Evolutionary conservation across 2,329 filamentous ascomycete species (phyloP), one percentile per base, ranked within the genome.

Genomic region (Cladophialophora bantiana): DNA sequence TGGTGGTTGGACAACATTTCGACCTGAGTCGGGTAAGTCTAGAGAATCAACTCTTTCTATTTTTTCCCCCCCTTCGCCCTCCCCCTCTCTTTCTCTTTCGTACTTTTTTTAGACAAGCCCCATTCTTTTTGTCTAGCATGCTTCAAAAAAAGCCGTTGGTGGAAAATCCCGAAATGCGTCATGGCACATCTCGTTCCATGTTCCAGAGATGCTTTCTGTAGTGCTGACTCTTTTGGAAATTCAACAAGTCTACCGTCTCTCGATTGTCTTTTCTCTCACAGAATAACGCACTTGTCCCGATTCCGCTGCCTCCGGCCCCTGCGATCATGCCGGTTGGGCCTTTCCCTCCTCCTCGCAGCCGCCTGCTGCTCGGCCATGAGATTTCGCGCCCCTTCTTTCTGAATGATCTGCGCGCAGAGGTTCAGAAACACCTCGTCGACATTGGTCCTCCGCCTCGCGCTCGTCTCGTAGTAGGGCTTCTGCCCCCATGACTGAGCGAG

Each of bases 361-460:
- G 69, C 56, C 42, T 77, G 75, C 68, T 76, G 73, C 32, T 76
- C 73, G 58, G 73, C 73, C 56, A 77, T 72, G 52, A 76, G 79
- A 15, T 70, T 74, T 12, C 77, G 75, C 65, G 79, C 75, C 42
- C 79, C 73, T 68, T 94, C 91, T 73, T 88, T 91, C 68, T 89
- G 85, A 65, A 95, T 87, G 80, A 96, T 93, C 78, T 95, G 92
- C 67, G 91, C 86, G 75, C 91, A 94, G 64, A 96, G 85, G 77
- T 95, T 91, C 71, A 92, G 82, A 78, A 96, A 97, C 55, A 94
- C 92, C 77, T 96, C 93, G 73, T 96, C 92, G 15, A 97, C 93
- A 73, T 97, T 97, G 70, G 90, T 91, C 75, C 90, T 85, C 73
- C 91, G 89, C 70, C 93, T 85, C 59, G 93, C 93, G 70, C 91